These are phyloP conservation scores for Fagopyrum esculentum DNA, from an alignment of 148 eudicot species.

Conservation along the genomic window DNA sequence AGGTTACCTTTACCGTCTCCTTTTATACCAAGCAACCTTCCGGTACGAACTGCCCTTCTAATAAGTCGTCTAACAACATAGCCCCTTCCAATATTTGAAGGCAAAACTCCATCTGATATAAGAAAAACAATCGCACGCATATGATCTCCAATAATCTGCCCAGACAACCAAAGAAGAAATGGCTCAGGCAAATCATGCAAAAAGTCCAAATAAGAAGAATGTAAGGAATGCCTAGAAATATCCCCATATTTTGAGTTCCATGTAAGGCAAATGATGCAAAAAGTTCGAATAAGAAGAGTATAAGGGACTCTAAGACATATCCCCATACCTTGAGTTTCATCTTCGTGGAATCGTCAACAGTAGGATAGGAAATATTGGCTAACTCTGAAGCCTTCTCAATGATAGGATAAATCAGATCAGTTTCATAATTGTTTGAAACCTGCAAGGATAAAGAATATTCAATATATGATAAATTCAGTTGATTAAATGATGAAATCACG, in stretches of 20 bases:
- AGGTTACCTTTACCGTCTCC: conserved; percentile 57
- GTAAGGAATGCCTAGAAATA: not conserved
- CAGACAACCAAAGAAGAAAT: not conserved
- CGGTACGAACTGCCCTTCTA: conserved; percentile 85
- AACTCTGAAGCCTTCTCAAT: conserved; percentile 78
- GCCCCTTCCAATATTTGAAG: conserved; percentile 96
- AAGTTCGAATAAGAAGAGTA: conserved; percentile 1
- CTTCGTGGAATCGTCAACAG: conserved; percentile 65
- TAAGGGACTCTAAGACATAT: not conserved
- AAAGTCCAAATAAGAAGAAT: conserved; percentile 1
- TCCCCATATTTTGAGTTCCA: conserved; percentile 66
- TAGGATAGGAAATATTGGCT: conserved; percentile 67
- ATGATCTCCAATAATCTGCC: conserved; percentile 93
- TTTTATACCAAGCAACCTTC: conserved; percentile 81
- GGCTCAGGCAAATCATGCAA: conserved; percentile 6
- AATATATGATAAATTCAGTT: not conserved
- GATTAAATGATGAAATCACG: conserved; percentile 1
- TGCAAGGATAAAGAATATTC: conserved; percentile 28
- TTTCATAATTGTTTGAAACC: conserved; percentile 96
- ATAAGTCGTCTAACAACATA: conserved; percentile 88
- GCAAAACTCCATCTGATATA: conserved; percentile 88
- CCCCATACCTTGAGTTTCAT: conserved; percentile 70
- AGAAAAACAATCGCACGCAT: conserved; percentile 90
- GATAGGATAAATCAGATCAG: conserved; percentile 86
- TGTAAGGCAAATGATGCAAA: conserved; percentile 12